Evolutionary conservation across 768 basidiomycete genomes (phyloP), one percentile per base, ranked within the genome.

Genomic region (Paxillus involutus): DNA sequence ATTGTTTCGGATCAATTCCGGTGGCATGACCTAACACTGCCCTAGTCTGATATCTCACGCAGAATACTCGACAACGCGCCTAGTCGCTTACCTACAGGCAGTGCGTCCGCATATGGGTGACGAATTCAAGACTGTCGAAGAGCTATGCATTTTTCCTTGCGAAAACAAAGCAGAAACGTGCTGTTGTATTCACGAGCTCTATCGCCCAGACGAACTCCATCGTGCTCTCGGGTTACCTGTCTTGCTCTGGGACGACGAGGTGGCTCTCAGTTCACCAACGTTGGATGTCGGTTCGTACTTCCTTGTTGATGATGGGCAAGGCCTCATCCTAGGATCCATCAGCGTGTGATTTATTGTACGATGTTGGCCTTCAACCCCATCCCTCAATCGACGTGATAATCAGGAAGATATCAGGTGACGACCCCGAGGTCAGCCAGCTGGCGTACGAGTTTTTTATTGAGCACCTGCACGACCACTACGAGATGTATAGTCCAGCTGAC

Each of bases 391-490:
- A 80, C 1, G 75, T 76, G 3, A 68, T 97, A 12, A 76, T 97
- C 2, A 67, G 77, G 5, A 53, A 53, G n/a, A 56, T 75, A 92
- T 9, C 89, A 2, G 74, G 76, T 39, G 47, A 73, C 3, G 77
- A 86, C 60, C 51, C 70, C 5, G 1, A 77, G 63, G 66, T 80
- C 30, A 82, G 81, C 11, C 59, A 73, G 4, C 68, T 72, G n/a
- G 91, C 91, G 1, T 73, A 95, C 39, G 80, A 81, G 44, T 96
- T 94, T 71, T 79, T 96, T 33, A 64, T 94, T 44, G 83, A 87
- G 47, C 85, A 95, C 62, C 73, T 85, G 19, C 63, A 72, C 1
- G 75, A 73, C 1, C 75, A 79, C 43, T 94, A 89, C 63, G 59
- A 66, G 4, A 26, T 78, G 40, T 87, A 88, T 59, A 73, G 82